Conservation (phyloP, 306 rosid genomes). For the Pterocarpus santalinus region DNA sequence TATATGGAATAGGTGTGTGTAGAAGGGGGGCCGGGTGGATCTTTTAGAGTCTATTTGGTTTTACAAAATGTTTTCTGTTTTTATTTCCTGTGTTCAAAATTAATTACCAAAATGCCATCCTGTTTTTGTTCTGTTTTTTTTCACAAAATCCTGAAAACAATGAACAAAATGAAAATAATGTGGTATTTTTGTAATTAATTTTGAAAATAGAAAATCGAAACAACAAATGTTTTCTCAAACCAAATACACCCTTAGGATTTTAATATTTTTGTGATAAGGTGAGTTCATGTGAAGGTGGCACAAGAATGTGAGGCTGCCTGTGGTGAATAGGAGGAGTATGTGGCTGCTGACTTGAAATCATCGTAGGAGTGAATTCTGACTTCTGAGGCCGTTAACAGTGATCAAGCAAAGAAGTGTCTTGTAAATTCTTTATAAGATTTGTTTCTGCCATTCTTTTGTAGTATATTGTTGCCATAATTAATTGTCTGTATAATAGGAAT, state of each 20-base stretch:
- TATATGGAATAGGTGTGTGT: constrained; percentile 2
- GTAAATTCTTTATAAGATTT: constrained; percentile 46
- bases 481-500: constrained; percentile 23
- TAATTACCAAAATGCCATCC: no score
- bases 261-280: constrained; percentile 15
- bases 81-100: no score
- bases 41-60: no score
- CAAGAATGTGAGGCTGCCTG: constrained; percentile 12
- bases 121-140: no score
- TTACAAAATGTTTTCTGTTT: no score
- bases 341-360: constrained; percentile 12
- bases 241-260: background rate
- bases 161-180: no score
- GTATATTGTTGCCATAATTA: constrained; percentile 2
- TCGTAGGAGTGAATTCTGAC: constrained; percentile 6
- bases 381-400: constrained; percentile 6
- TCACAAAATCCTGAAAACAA: no score
- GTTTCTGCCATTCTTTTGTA: constrained; percentile 46
- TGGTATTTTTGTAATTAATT: no score
- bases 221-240: no score
- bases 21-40: no score
- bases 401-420: constrained; percentile 35
- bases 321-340: constrained; percentile 6
- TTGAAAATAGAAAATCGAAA: no score
- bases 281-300: constrained; percentile 28